Base-by-base conservation (phyloP, 2,329 filamentous ascomycete species). In the Zymoseptoria crescenta region DNA sequence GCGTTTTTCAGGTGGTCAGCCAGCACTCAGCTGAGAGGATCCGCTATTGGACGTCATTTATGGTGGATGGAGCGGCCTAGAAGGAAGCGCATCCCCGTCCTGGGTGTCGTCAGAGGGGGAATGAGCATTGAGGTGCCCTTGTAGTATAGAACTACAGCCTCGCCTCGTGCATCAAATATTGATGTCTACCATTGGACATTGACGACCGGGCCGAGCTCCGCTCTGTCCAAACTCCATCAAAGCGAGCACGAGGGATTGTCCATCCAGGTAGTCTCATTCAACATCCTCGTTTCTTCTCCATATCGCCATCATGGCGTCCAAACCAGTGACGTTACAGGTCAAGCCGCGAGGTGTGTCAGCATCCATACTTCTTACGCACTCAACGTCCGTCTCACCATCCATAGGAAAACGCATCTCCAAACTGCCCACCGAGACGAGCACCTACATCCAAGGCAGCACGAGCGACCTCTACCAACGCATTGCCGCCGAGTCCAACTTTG, bases 331-430 rank as follows among this genome's bases (percentile, higher is more conserved):
- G 10, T 71, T 80, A 51, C 69, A 75, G 60, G 71, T 79, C 59
- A 75, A 77, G 70, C 75, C 77, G 49, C 71, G 77, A 67, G 77
- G 77, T 79, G 73, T 49, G 16, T 57, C 19, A 41, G 20, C 6
- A 24, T 41, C 1, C 30, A 24, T 41, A 1, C 30, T 2, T 20
- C 20, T 30, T 41, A 61, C 27, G n/a, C 16, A 41, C 16, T 24
- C 51, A 41, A 8, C 54, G 27, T 21, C 45, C 29, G 48, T 52
- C 59, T 63, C 50, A 62, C 61, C 57, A 48, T 28, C 35, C 30
- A 29, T 66, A 86, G 85, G 84, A 69, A 85, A 82, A 69, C 83
- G 82, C 60, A 85, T 87, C 69, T 79, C 78, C 64, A 80, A 78
- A 60, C 80, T 87, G 45, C 84, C 84, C 10, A 78, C 80, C 65